Base-by-base conservation (phyloP, 1,139 yeast species). In the Scheffersomyces quercinus region DNA sequence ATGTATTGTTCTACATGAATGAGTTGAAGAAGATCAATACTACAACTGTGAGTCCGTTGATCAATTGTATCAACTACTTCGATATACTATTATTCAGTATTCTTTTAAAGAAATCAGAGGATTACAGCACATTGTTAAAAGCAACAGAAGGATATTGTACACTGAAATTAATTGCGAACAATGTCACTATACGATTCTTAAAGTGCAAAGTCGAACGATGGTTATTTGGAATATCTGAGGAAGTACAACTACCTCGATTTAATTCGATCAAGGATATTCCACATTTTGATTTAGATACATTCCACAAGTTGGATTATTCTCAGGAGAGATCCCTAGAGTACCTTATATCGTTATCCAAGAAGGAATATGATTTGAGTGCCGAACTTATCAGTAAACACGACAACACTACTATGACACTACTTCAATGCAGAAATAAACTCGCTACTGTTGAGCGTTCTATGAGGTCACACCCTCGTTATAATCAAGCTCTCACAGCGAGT, bases 1-100 rank as follows among this genome's bases (percentile, higher is more conserved):
- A 83, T 43, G 67, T 79, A 34, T 66, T 68, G 3, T 80, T 70
- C 55, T 83, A 75, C 57, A 50, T 72, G 11, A 63, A 64, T 5
- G 89, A 84, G 50, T 65, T 77, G 35, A 57, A 60, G 7, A 73
- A 68, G 35, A 57, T 81, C 16, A 56, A 67, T 35, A 55, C 53
- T 7, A 41, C 61, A 2, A 66, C 54, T 13, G 49, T 54, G 4
- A 53, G 62, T 4, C 69, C 70, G 1, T 49, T 63, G n/a, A 50
- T 66, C 8, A 67, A 65, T 40, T 59, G 68, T 29, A 40, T 56
- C 10, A 61, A 64, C 41, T 45, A 50, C 39, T 58, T 56, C 41
- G 60, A 56, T 35, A 48, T 54, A 43, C 48, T 54, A 14, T 48
- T 52, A 16, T 53, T 50, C 40, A 51, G 51, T 16, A 48, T 49